phyloP scores from a whole-genome alignment of 2,329 filamentous ascomycete genomes.

The Simplicillium aogashimaense region DNA sequence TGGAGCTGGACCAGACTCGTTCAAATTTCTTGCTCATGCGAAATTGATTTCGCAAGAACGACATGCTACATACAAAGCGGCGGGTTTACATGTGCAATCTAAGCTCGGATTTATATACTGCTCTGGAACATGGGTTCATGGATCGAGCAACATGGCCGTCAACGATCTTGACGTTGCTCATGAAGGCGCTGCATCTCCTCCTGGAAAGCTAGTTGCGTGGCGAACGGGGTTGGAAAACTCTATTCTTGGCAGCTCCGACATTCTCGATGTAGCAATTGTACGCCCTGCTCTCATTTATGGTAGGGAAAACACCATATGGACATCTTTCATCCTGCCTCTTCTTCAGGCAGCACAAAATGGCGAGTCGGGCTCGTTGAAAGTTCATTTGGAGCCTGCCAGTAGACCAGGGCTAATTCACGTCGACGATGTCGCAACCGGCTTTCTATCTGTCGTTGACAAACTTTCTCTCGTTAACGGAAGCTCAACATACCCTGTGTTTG shows the following conservation, averaged over 20 bases:
- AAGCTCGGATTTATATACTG: slow-evolving; percentile 9
- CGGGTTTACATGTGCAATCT: slow-evolving; percentile 2
- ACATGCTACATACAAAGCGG: slow-evolving; percentile 1
- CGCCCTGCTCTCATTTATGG: slow-evolving; percentile 8
- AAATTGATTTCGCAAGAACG: slow-evolving; percentile 6
- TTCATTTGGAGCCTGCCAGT: slow-evolving; percentile 3
- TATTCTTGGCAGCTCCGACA: slow-evolving; percentile 3
- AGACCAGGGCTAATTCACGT: neutral
- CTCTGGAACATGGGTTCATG: slow-evolving; percentile 8
- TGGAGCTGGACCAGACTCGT: slow-evolving; percentile 3
- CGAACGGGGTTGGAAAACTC: slow-evolving; percentile 6
- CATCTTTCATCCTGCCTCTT: slow-evolving; percentile 7
- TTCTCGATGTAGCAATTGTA: slow-evolving; percentile 7
- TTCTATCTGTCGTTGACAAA: slow-evolving; percentile 7
- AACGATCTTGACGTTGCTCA: slow-evolving; percentile 7
- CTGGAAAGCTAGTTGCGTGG: slow-evolving; percentile 4
- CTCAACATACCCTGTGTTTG: slow-evolving; percentile 7
- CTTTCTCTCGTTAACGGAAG: slow-evolving; percentile 4
- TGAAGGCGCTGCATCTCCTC: neutral
- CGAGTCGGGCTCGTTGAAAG: neutral
- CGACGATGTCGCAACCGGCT: slow-evolving; percentile 1
- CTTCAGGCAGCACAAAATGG: slow-evolving; percentile 6
- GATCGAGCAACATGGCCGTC: slow-evolving; percentile 2
- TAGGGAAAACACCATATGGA: slow-evolving; percentile 7
- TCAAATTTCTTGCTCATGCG: slow-evolving; percentile 6